Base-by-base conservation (phyloP, 768 basidiomycete genomes). In the Lentinula aciculospora region DNA sequence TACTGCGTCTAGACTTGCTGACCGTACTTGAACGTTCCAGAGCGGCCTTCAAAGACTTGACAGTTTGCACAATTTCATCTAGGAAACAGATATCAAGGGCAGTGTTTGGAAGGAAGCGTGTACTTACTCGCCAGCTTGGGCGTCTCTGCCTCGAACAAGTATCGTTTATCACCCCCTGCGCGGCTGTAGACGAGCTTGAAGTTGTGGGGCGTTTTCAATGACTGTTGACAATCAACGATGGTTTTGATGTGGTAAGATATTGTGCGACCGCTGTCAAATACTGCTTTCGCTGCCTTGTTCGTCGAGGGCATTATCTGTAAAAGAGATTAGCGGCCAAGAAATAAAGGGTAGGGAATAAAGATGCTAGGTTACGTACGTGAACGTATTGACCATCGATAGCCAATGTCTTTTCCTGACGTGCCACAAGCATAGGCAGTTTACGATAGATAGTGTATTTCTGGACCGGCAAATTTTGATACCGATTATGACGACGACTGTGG, bases 331-430 rank as follows among this genome's bases (percentile, higher is more conserved):
- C 4, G 19, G 21, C 3, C 15, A 29, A 19, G 21, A 32, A 36
- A 23, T 1, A 3, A 37, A 47, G 10, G n/a, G 31, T 31, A 2
- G 55, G n/a, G n/a, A n/a, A n/a, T n/a, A n/a, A n/a, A n/a, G n/a
- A n/a, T n/a, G n/a, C n/a, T n/a, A 47, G 47, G 25, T 7, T 44
- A 32, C 21, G 68, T 58, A 93, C 92, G 68, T 94, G 92, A 34
- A 97, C 85, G 64, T 98, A 98, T 62, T 86, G 91, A 3, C 94
- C 94, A 69, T 99, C 97, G 60, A 98, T 92, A 13, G 96, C 95
- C 1, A 99, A 80, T 1, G 86, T 85, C 4, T 95, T 85, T 67
- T 96, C 93, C 63, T 94, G 94, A 21, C 93, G 83, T 3, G 91
- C 86, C 47, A 98, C 86, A 25, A 93, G 75, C 89, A 95, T 96